Evolutionary conservation across 495 filamentous ascomycete genomes (phyloP), one percentile per base, ranked within the genome.

Genomic region (Tuber calosporum): DNA sequence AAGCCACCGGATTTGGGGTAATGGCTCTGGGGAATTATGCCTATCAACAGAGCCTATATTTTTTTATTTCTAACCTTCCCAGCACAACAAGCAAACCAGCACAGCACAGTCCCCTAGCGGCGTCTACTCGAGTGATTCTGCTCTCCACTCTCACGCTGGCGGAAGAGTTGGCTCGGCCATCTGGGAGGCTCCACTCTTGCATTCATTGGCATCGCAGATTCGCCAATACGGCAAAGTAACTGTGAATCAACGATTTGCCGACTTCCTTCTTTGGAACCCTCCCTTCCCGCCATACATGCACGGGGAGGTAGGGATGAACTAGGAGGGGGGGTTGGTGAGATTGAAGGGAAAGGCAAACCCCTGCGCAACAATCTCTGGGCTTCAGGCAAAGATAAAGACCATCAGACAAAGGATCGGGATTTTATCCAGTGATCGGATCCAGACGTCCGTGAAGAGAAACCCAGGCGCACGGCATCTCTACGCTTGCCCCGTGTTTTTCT

Each of bases 321-420:
- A 30, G 39, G 41, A 34, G 70, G 66, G 30, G 62, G 43, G 42
- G 40, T 41, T 37, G 43, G 42, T 75, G 45, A n/a, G 62, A 34
- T 2, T 53, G 53, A 36, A 26, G 26, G 38, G 40, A 36, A 72
- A 38, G 66, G 58, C 9, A 26, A 34, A 62, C 30, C 53, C 53
- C 53, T 62, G 53, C 53, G 13, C 26, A 62, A 17, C 53, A 62
- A 62, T 34, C 53, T 62, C 34, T 62, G 53, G 22, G 53, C 53
- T 34, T 62, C 53, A 34, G 36, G 22, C 62, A 58, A 38, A 13
- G 40, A 48, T 37, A 26, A 69, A 66, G 39, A 4, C 42, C 45
- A 43, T 67, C 71, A 76, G 53, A 53, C 45, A 38, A 76, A 73
- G 34, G 74, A 76, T 76, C 74, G 74, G 67, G 71, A 41, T 73